These are phyloP conservation scores for Cerrena zonata DNA, from an alignment of 1,284 basidiomycete species.

Conservation along the genomic window DNA sequence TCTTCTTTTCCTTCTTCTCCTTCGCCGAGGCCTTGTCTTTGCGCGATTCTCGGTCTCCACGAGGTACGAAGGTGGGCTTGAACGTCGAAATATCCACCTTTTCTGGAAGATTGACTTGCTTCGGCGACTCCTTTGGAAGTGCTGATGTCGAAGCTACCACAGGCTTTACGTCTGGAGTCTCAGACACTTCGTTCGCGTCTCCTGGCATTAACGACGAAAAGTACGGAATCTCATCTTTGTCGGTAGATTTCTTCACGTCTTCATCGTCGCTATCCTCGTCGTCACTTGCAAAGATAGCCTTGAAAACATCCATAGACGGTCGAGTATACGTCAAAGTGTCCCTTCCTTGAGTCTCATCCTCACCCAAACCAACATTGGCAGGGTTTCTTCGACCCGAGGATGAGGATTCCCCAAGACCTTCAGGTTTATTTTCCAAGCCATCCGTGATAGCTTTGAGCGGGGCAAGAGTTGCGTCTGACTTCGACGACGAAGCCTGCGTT, in stretches of 20 bases:
- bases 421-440: slow-evolving; percentile 10
- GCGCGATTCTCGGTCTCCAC: slow-evolving; percentile 31
- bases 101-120: slow-evolving; percentile 16
- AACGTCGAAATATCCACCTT: slow-evolving; percentile 61
- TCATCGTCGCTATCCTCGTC: slow-evolving; percentile 57
- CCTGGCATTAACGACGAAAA: slow-evolving; percentile 4
- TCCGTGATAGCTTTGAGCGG: slow-evolving; percentile 16
- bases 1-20: slow-evolving; percentile 40
- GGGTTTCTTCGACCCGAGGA: slow-evolving; percentile 44
- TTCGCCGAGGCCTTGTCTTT: slow-evolving; percentile 35
- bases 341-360: slow-evolving; percentile 80
- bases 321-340: slow-evolving; percentile 84
- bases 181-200: neutral
- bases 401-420: slow-evolving; percentile 9
- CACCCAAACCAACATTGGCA: slow-evolving; percentile 78
- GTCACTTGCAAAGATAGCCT: slow-evolving; percentile 89
- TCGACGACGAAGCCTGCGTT: slow-evolving; percentile 1
- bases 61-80: slow-evolving; percentile 77
- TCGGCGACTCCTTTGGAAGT: slow-evolving; percentile 9
- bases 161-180: slow-evolving; percentile 8
- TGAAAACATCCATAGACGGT: slow-evolving; percentile 89
- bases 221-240: slow-evolving; percentile 10
- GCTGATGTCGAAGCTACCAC: slow-evolving; percentile 11
- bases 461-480: slow-evolving; percentile 15
- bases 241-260: slow-evolving; percentile 13